Evolutionary conservation across 768 basidiomycete genomes (phyloP), one percentile per base, ranked within the genome.

Genomic region (Russula olivacea): DNA sequence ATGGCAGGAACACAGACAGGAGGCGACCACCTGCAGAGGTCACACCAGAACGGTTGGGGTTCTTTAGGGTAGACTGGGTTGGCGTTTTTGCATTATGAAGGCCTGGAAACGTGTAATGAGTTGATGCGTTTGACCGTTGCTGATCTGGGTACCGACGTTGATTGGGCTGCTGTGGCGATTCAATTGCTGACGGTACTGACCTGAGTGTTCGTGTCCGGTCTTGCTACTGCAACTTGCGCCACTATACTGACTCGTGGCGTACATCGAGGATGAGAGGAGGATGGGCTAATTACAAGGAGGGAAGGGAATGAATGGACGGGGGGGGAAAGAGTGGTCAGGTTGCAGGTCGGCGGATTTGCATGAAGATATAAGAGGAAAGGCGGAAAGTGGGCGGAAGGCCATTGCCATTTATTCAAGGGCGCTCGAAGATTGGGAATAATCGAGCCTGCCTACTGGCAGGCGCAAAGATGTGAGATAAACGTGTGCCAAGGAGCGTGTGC

Each of bases 1-100:
- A 74, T 54, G 48, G 40, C 6, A 25, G 2, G 40, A 58, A 12
- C 5, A 17, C 47, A 14, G 74, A 69, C 12, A 77, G 69, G 50
- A 73, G 71, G n/a, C 45, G 30, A 28, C 40, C 58, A 21, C 41
- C 55, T 28, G 30, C 40, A 7, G 43, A 30, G 14, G 40, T 15
- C 4, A 54, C 50, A 25, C 43, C 47, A 2, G 38, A 10, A 19
- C 65, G 69, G 21, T 71, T 70, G 21, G 75, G 68, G 69, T 80
- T 83, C 71, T 83, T 87, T 71, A 87, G 72, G 0, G 83, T 84
- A 36, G 87, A 81, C 73, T 79, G 87, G 43, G 84, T 74, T 2
- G 73, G 76, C 54, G 36, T 72, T 36, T 4, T 61, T 2, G 55
- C 11, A 21, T 9, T 11, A 36, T 36, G 14, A 12, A 0, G 11